A percentile compares a stretch with the other conserved stretches of the same genome.
Evolutionary conservation across 139 green algal species (phyloP).

Genomic region (Parachlorella kessleri): DNA sequence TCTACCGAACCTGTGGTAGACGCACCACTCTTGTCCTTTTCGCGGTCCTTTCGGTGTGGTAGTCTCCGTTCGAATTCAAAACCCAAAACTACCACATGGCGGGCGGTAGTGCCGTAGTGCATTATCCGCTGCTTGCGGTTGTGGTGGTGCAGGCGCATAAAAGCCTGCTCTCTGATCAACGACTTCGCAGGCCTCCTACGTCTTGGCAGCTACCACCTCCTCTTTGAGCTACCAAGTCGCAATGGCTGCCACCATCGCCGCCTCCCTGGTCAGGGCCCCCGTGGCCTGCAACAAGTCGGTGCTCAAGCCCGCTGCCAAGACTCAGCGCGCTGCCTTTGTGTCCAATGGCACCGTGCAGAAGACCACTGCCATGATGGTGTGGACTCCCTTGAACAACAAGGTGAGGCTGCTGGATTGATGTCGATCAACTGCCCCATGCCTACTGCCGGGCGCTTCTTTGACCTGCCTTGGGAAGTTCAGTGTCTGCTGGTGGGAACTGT

Average conservation of each 20-base stretch:
- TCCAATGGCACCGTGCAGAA: slow-evolving; percentile 41
- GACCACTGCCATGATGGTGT: slow-evolving; percentile 46
- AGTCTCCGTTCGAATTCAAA: too few relatives aligned
- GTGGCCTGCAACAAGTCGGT: slow-evolving; percentile 4
- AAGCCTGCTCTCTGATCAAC: too few relatives aligned
- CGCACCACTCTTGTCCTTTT: too few relatives aligned
- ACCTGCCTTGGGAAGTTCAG: background rate
- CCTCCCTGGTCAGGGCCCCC: slow-evolving; percentile 12
- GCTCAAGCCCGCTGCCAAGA: slow-evolving; percentile 35
- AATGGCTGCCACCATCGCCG: slow-evolving; percentile 40
- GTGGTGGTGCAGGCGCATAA: too few relatives aligned
- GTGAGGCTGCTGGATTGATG: slow-evolving; percentile 5
- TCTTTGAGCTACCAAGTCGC: too few relatives aligned
- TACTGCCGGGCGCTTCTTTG: background rate
- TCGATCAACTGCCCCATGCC: background rate
- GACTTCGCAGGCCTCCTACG: background rate
- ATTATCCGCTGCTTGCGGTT: too few relatives aligned
- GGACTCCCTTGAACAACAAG: slow-evolving; percentile 60
- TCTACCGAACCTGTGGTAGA: too few relatives aligned
- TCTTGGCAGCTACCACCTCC: too few relatives aligned
- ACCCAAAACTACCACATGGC: too few relatives aligned
- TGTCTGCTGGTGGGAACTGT: background rate
- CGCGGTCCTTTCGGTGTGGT: too few relatives aligned
- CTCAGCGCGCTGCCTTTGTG: slow-evolving; percentile 29
- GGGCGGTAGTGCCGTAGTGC: too few relatives aligned